Evolutionary conservation across 169 alveolate species (phyloP).

Genomic region (Plasmodium relictum): DNA sequence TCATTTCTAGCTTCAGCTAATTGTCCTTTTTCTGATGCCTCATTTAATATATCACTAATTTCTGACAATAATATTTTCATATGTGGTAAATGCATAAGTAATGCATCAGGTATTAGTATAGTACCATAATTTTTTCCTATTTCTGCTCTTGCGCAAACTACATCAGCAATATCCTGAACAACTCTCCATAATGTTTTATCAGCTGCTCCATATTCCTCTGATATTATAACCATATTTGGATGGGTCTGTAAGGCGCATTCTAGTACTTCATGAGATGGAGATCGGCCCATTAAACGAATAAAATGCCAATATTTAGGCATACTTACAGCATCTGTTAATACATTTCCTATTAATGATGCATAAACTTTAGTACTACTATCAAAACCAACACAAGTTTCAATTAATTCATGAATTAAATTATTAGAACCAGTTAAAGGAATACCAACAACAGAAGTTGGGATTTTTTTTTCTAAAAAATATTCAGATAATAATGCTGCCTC

Average conservation of each 20-base stretch:
- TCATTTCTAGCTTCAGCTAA: conserved; percentile 76
- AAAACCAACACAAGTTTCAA: conserved; percentile 97
- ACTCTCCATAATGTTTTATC: conserved; percentile 95
- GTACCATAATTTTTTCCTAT: conserved; percentile 96
- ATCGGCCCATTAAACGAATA: conserved; percentile 98
- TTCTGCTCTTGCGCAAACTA: conserved; percentile 95
- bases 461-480: conserved; percentile 90
- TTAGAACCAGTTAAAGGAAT: conserved; percentile 97
- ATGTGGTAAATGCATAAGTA: conserved; percentile 95
- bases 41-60: conserved; percentile 89
- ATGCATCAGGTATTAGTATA: conserved; percentile 97
- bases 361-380: conserved; percentile 97
- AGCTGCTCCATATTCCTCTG: conserved; percentile 97
- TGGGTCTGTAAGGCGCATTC: conserved; percentile 97
- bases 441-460: conserved; percentile 93
- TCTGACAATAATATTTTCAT: conserved; percentile 93
- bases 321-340: conserved; percentile 97
- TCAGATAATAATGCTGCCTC: conserved; percentile 95
- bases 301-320: conserved; percentile 99
- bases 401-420: conserved; percentile 91
- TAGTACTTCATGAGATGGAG: conserved; percentile 95
- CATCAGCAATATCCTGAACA: conserved; percentile 96
- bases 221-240: conserved; percentile 96
- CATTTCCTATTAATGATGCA: conserved; percentile 98
- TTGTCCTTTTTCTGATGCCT: conserved; percentile 80